phyloP scores from a whole-genome alignment of 371 early-diverging fungal genomes.

The Batrachochytrium dendrobatidis region DNA sequence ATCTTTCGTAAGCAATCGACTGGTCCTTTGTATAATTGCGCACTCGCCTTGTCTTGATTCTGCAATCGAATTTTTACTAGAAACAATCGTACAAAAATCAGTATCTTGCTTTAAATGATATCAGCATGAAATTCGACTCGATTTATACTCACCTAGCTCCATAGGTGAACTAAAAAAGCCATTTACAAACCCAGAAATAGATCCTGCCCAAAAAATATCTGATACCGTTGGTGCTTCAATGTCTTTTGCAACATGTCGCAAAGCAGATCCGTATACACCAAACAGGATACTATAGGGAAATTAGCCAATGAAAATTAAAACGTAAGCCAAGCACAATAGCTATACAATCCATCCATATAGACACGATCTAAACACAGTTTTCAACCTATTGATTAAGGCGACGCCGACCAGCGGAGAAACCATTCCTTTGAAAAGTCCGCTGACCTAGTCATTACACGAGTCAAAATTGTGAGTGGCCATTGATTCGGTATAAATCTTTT shows the following conservation, averaged over 20 bases:
- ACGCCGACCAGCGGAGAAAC: conserved; percentile 38
- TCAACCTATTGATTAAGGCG: conserved; percentile 30
- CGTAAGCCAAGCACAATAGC: neutral
- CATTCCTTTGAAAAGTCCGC: conserved; percentile 22
- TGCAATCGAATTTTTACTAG: conserved; percentile 37
- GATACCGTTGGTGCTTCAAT: conserved; percentile 14
- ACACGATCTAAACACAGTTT: neutral
- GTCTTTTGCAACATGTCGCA: conserved; percentile 20
- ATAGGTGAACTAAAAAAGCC: conserved; percentile 34
- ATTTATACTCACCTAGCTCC: conserved; percentile 27
- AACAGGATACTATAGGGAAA: conserved; percentile 25
- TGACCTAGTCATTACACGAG: neutral
- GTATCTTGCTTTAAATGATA: neutral
- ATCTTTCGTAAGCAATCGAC: conserved; percentile 51
- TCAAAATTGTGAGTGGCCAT: conserved; percentile 28
- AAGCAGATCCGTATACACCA: conserved; percentile 34
- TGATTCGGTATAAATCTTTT: conserved; percentile 8
- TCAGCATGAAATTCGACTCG: neutral
- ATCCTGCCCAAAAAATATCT: conserved; percentile 33
- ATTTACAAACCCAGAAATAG: conserved; percentile 32
- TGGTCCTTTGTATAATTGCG: conserved; percentile 17
- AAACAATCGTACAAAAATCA: neutral
- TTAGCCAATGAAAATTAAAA: neutral
- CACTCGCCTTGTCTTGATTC: conserved; percentile 15
- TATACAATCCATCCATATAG: neutral